phyloP scores from a whole-genome alignment of 768 basidiomycete genomes.

The Cubamyces sp. region DNA sequence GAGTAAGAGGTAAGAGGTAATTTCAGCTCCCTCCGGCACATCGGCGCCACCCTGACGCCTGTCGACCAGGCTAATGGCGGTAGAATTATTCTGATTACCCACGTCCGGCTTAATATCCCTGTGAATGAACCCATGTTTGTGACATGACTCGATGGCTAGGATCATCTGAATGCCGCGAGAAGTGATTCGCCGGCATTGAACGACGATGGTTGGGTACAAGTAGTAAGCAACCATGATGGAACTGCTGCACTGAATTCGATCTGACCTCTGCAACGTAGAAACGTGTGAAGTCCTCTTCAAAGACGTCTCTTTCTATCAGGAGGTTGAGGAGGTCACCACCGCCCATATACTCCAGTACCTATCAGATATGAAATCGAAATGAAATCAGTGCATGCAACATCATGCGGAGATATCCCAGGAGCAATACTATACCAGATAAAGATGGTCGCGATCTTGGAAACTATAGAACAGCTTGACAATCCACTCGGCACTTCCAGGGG shows the following conservation, averaged over 20 bases:
- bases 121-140: slow-evolving; percentile 95
- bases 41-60: slow-evolving; percentile 8
- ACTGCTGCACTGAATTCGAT: slow-evolving; percentile 26
- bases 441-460: slow-evolving; percentile 93
- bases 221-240: slow-evolving; percentile 25
- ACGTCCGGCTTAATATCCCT: slow-evolving; percentile 97
- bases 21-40: slow-evolving; percentile 22
- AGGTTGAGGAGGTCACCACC: slow-evolving; percentile 96
- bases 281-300: slow-evolving; percentile 87
- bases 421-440: slow-evolving; percentile 77
- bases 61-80: slow-evolving; percentile 6
- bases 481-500: slow-evolving; percentile 83
- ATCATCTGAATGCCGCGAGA: slow-evolving; percentile 68
- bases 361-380: slow-evolving; percentile 61
- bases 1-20: slow-evolving; percentile 20
- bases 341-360: slow-evolving; percentile 95
- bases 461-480: slow-evolving; percentile 93
- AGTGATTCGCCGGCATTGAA: background rate
- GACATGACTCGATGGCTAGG: slow-evolving; percentile 90
- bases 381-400: slow-evolving; percentile 43
- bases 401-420: slow-evolving; percentile 17
- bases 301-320: slow-evolving; percentile 88
- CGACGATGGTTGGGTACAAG: background rate
- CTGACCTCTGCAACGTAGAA: slow-evolving; percentile 94
- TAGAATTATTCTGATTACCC: slow-evolving; percentile 34